Evolutionary conservation across 2,329 filamentous ascomycete species (phyloP), one percentile per base, ranked within the genome.

Genomic region (Capronia americana): DNA sequence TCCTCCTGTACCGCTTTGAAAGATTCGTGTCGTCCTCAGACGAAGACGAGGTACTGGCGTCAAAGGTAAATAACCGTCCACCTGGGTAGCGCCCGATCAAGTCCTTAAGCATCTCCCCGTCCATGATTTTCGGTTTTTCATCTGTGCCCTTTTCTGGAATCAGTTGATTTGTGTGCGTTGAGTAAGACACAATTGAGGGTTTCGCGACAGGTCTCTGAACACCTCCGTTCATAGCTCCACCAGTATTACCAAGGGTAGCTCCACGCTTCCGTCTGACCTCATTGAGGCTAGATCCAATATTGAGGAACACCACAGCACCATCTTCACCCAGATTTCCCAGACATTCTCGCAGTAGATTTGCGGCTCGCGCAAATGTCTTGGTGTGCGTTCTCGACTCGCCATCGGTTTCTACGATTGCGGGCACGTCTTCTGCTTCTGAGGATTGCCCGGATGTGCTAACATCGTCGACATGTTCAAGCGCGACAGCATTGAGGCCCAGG

Each of bases 1-100:
- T 64, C 12, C 26, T 50, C 44, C 55, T 51, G 2, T 65, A 1
- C 71, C 63, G 26, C 81, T 79, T 46, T 81, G 81, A 51, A 70
- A 17, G 81, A 78, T 48, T 82, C 80, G 41, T 83, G 83, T 81
- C 1, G 78, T 82, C 11, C 79, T 80, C 11, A 77, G 81, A 4
- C 81, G 67, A 81, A 0, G 80, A 82, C 79, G 78, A 70, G 81
- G 80, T 1, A 74, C 38, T 65, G 38, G 28, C 77, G 55, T 83
- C 80, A 63, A 83, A 82, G 1, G 79, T 80, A 81, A 81, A 84
- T 1, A 84, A 70, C 57, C 82, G 82, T 12, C 82, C 82, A 59
- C 79, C 77, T 4, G 80, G 79, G 65, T 83, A 83, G n/a, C 80
- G 78, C 26, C 75, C 76, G 10, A 83, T 71, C 12, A 83, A 71